Evolutionary conservation across 768 basidiomycete genomes (phyloP).

Genomic region (Crassisporium funariophilum): DNA sequence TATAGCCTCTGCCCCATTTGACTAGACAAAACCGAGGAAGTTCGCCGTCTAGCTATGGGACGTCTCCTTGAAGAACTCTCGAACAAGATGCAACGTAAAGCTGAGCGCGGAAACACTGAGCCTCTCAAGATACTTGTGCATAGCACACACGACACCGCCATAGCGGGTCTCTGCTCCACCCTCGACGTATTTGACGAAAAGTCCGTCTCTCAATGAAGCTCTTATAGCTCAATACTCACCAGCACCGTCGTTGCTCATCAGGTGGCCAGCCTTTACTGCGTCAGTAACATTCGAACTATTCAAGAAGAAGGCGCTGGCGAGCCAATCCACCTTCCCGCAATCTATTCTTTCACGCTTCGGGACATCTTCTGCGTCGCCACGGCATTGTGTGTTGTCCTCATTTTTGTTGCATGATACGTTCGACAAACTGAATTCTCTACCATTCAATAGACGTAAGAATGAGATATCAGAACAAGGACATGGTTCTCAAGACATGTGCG

Average conservation of each 20-base stretch:
- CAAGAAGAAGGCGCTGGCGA: conserved; percentile 32
- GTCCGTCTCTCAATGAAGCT: conserved; percentile 34
- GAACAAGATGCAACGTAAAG: conserved; percentile 64
- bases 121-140: conserved; percentile 68
- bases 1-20: not conserved
- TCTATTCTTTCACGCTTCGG: conserved; percentile 42
- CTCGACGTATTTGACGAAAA: conserved; percentile 74
- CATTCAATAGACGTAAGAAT: conserved; percentile 59
- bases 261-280: conserved; percentile 79
- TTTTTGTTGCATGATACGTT: not conserved
- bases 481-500: conserved; percentile 66
- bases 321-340: conserved; percentile 33
- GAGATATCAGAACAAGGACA: conserved; percentile 71
- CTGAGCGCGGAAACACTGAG: conserved; percentile 43
- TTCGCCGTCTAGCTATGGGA: conserved; percentile 77
- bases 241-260: conserved; percentile 20
- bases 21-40: conserved; percentile 73
- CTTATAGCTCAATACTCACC: not conserved
- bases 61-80: conserved; percentile 66
- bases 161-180: conserved; percentile 64
- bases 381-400: conserved; percentile 29
- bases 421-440: not conserved
- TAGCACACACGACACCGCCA: conserved; percentile 70
- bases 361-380: conserved; percentile 14
- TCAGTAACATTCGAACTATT: conserved; percentile 78